Base-by-base conservation (phyloP, 257 asterid species). In the Solanum tarijense region DNA sequence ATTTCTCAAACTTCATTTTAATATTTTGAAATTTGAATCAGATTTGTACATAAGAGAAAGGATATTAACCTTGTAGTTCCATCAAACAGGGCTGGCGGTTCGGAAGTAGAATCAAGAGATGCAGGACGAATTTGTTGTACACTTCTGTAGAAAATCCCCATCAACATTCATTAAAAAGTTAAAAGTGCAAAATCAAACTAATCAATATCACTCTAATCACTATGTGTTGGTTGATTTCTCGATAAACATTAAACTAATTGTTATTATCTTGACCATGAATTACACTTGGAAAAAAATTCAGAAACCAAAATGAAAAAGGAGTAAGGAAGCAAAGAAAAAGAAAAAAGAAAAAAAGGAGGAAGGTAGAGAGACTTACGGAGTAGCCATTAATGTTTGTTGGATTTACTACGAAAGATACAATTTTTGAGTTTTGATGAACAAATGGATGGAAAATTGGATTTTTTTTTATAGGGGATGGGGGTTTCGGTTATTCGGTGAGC, bases 51-150 rank as follows among this genome's bases (percentile, higher is more conserved):
- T 43, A 16, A 13, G 84, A 76, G n/a, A 79, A 81, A 87, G 83
- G n/a, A 58, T 23, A 71, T 31, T 14, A 34, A 91, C 93, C 93
- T 90, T 75, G 88, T 92, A 89, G 93, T 92, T 73, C 94, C 94
- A 75, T 92, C 93, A 41, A 92, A 91, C 75, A 92, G 91, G 12
- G 90, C 79, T 0, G 93, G 93, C 13, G 91, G 89, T 43, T 92
- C 88, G 46, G 93, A 88, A 82, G 92, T 88, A 34, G 94, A 89
- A 88, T 86, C 91, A 85, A 92, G 85, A 73, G 35, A 32, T 3
- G 93, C 92, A 58, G 92, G 92, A 85, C 86, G 92, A 88, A 60
- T 87, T 48, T 91, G 90, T 84, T 81, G 78, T 65, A 88, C 90
- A 25, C 83, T 71, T 14, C 90, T 89, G 91, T 20, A 74, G 1